Base-by-base conservation (phyloP, 768 basidiomycete species). In the Daedaleopsis nitida region DNA sequence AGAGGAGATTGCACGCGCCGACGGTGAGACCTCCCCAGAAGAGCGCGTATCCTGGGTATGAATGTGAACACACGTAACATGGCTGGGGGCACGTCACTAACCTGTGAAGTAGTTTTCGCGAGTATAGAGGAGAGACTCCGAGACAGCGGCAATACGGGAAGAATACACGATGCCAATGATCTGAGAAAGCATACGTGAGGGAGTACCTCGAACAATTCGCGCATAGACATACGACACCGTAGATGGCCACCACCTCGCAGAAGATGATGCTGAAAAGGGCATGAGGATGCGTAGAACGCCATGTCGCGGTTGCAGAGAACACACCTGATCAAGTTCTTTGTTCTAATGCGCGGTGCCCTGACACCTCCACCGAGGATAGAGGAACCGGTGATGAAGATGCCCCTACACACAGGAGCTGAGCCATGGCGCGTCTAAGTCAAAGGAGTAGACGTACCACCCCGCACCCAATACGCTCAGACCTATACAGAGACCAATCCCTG, bases 181-280 rank as follows among this genome's bases (percentile, higher is more conserved):
- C 92, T 93, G 21, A 11, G 3, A 9, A 0, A 54, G 35, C 27
- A 16, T 56, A 19, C 16, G 13, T 35, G 59, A 52, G 42, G 61
- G 58, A 6, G 13, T 55, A 44, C 50, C 27, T 17, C 51, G 7
- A 19, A 37, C 23, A 13, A 12, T 7, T 17, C 10, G 16, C 12
- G 14, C 14, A 24, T 13, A 57, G 17, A 81, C 90, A 61, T 76
- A 95, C 93, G 55, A 94, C 92, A 59, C 92, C 97, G 77, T 98
- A 98, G 71, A 99, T 98, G 60, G 96, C 97, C 32, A 99, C 96
- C 70, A 98, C 97, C 79, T 98, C 96, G 75, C 96, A 98, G 82
- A 98, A 98, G 70, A 99, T 98, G 79, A 98, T 94, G 67, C 96
- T 98, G 69, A 0, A 23, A 11, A 1, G 37, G 5, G 9, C 24